Percentiles rank a stretch among this genome's conserved stretches.
phyloP scores from a whole-genome alignment of 192 early-diverging fungal genomes.

The Backusella liffmaniae region DNA sequence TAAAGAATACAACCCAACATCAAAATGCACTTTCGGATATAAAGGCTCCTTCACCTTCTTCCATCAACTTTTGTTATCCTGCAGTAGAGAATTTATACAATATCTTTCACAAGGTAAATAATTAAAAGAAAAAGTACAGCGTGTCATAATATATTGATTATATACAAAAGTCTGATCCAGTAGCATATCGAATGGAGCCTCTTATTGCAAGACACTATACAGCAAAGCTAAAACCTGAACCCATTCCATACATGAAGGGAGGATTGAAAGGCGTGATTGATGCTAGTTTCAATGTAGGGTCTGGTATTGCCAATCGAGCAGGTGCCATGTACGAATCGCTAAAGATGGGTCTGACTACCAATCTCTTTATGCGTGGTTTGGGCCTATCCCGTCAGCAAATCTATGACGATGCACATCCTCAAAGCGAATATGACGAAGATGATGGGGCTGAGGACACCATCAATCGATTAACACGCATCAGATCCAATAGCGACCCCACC shows the following conservation, averaged over 20 bases:
- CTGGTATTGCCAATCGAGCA: constrained; percentile 65
- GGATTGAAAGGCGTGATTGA: constrained; percentile 69
- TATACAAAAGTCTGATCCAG: constrained; percentile 50
- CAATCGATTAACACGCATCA: constrained; percentile 1
- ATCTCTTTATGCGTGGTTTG: constrained; percentile 53
- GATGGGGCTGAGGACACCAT: background rate
- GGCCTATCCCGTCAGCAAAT: constrained; percentile 30
- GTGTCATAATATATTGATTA: background rate
- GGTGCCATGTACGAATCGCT: constrained; percentile 64
- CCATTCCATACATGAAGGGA: constrained; percentile 80
- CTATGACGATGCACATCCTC: constrained; percentile 25
- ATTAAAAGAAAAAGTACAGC: background rate
- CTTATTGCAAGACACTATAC: constrained; percentile 60
- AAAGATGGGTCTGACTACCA: constrained; percentile 55
- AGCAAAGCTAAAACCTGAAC: constrained; percentile 60
- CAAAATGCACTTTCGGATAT: constrained; percentile 8
- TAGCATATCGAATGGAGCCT: constrained; percentile 74
- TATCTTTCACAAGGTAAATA: constrained; percentile 63
- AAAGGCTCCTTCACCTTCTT: constrained; percentile 29
- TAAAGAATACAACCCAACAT: constrained; percentile 9
- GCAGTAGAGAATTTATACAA: constrained; percentile 76
- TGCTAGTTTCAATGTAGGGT: constrained; percentile 67
- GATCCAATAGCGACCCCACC: constrained; percentile 32
- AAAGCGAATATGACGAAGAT: background rate
- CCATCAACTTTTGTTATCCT: constrained; percentile 54